phyloP scores from a whole-genome alignment of 2,329 filamentous ascomycete species.

The Colletotrichum aenigma region DNA sequence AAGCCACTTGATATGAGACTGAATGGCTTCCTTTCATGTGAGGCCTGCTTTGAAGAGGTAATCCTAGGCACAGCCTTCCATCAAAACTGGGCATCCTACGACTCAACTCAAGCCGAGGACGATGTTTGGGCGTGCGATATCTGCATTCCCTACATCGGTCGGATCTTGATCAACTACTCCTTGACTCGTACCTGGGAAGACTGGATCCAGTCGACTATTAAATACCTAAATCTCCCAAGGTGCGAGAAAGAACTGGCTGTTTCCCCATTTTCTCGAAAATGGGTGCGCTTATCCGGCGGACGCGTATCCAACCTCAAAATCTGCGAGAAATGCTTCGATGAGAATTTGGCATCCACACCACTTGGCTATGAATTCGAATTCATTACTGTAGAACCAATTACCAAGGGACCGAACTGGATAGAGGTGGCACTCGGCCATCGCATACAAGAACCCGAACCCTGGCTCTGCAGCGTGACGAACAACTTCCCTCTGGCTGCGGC shows the following conservation, averaged over 20 bases:
- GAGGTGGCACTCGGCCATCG: background rate
- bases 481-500: constrained; percentile 24
- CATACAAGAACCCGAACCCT: background rate
- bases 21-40: constrained; percentile 12
- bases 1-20: background rate
- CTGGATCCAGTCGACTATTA: constrained; percentile 27
- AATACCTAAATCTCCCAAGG: constrained; percentile 25
- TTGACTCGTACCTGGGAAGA: constrained; percentile 28
- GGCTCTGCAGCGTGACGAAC: background rate
- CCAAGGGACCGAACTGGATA: background rate
- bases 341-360: constrained; percentile 31
- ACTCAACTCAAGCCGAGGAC: constrained; percentile 23
- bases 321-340: constrained; percentile 39
- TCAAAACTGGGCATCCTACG: constrained; percentile 2
- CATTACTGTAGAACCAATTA: background rate
- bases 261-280: constrained; percentile 25
- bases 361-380: constrained; percentile 29
- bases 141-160: constrained; percentile 27
- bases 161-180: constrained; percentile 17
- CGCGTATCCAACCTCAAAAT: constrained; percentile 28
- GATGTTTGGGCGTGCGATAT: constrained; percentile 38
- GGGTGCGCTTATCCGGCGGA: constrained; percentile 27
- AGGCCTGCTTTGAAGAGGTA: constrained; percentile 19
- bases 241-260: constrained; percentile 31
- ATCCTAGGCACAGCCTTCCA: constrained; percentile 8